phyloP scores from a whole-genome alignment of 2,329 filamentous ascomycete genomes.

The Verticillium dahliae region DNA sequence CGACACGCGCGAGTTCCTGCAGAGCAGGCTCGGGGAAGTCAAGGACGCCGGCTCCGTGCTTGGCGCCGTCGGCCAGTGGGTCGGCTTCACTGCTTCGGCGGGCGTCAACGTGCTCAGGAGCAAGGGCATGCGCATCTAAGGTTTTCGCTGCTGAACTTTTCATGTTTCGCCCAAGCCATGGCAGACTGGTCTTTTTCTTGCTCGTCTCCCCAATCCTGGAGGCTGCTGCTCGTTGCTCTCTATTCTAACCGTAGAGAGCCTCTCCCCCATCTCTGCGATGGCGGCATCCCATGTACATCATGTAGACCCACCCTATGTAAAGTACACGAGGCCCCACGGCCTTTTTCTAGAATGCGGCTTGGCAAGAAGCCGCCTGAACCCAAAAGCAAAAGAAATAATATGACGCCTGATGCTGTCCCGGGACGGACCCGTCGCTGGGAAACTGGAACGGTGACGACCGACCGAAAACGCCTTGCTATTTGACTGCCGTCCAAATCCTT shows the following conservation, averaged over 20 bases:
- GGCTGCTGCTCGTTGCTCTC: too few relatives aligned
- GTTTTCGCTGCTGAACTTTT: neutral
- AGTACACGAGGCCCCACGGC: neutral
- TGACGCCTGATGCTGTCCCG: neutral
- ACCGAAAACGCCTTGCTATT: neutral
- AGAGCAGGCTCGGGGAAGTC: constrained; percentile 66
- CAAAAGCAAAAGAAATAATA: neutral
- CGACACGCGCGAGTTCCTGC: constrained; percentile 76
- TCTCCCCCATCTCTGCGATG: constrained; percentile 1
- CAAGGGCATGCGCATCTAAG: constrained; percentile 73
- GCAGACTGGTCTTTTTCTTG: neutral
- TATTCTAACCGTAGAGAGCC: too few relatives aligned
- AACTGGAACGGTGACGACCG: neutral
- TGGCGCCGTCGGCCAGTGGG: constrained; percentile 64
- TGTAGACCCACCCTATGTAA: neutral
- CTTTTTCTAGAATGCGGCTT: neutral
- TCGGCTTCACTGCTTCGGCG: constrained; percentile 73
- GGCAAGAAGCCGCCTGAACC: neutral
- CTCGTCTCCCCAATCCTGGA: too few relatives aligned
- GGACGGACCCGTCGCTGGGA: neutral
- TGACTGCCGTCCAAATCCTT: neutral
- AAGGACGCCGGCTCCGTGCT: constrained; percentile 55
- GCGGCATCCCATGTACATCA: neutral
- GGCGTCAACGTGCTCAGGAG: constrained; percentile 79
- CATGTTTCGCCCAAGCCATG: neutral